phyloP scores from a whole-genome alignment of 768 basidiomycete species.

The Lentinula guzmanii region DNA sequence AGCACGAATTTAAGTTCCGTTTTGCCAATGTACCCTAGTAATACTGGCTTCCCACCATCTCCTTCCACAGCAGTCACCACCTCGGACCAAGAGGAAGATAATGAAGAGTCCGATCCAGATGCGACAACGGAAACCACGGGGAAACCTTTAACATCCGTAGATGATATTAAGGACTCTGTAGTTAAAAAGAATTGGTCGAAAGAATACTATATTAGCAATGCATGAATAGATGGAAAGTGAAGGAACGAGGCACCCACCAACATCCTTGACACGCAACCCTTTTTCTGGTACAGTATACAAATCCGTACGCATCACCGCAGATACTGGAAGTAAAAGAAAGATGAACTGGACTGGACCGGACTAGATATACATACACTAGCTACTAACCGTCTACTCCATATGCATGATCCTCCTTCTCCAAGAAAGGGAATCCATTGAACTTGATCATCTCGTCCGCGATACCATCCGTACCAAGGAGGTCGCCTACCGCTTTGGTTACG shows the following conservation, averaged over 20 bases:
- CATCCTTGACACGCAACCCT: slow-evolving; percentile 70
- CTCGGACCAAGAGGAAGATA: neutral
- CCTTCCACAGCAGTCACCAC: neutral
- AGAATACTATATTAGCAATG: no score
- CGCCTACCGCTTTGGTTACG: slow-evolving; percentile 95
- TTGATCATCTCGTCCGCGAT: slow-evolving; percentile 97
- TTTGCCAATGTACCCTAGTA: slow-evolving; percentile 86
- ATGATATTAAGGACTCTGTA: slow-evolving; percentile 64
- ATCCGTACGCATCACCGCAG: slow-evolving; percentile 84
- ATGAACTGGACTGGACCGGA: neutral
- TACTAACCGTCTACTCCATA: slow-evolving; percentile 88
- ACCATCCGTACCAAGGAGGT: slow-evolving; percentile 87
- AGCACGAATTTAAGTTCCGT: slow-evolving; percentile 82
- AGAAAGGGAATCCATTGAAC: slow-evolving; percentile 95
- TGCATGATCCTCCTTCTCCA: slow-evolving; percentile 93
- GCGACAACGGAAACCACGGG: slow-evolving; percentile 60
- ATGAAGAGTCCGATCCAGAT: neutral
- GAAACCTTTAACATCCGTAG: slow-evolving; percentile 83
- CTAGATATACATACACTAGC: slow-evolving; percentile 14
- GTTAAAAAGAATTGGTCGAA: no score
- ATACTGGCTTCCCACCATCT: slow-evolving; percentile 42
- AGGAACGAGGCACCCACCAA: slow-evolving; percentile 50
- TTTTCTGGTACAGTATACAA: slow-evolving; percentile 65
- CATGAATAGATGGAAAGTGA: slow-evolving; percentile 5
- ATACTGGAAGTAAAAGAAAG: slow-evolving; percentile 43